Base-by-base conservation (phyloP, 1,139 yeast genomes). In the Starmera stellimalicola region DNA sequence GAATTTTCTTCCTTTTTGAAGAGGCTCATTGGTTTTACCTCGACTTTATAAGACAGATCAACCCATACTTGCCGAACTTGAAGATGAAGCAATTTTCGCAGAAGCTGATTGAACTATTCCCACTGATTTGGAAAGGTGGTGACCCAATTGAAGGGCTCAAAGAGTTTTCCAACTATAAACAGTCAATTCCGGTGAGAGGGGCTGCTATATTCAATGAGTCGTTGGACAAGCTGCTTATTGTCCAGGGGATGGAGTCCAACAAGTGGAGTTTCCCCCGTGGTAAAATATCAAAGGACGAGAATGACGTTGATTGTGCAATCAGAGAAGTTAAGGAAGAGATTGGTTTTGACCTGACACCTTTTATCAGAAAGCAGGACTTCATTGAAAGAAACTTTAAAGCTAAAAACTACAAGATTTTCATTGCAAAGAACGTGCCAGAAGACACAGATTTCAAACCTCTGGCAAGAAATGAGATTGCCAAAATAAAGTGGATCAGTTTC, bases 21-120 rank as follows among this genome's bases (percentile, higher is more conserved):
- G 98, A 93, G 57, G 98, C 98, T 2, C 95, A 87, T 51, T 93
- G 98, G 98, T 93, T 83, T 55, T 93, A 88, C 55, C 74, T 84
- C 32, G 99, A 93, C 58, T 88, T 81, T 51, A 68, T 81, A 12
- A 71, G 91, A 26, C 74, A 71, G 31, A 62, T 78, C 49, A 81
- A 85, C 53, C 93, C 94, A 2, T 58, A 69, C 20, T 65, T 91
- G 42, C 98, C 97, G 5, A 55, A 73, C 2, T 63, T 88, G 69
- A 82, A 79, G 50, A 77, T 88, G 72, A 81, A 80, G 52, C 58
- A 70, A n/a, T 88, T 93, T 56, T 77, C 91, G 0, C 71, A 80
- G 31, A 68, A 68, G 41, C 60, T 91, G 29, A 74, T 87, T 49
- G 75, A 76, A 41, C 72, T 77, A 38, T 85, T 95, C 50, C 97